Conservation (phyloP, 78 protist species). For the Dictyostelium firmibasis region DNA sequence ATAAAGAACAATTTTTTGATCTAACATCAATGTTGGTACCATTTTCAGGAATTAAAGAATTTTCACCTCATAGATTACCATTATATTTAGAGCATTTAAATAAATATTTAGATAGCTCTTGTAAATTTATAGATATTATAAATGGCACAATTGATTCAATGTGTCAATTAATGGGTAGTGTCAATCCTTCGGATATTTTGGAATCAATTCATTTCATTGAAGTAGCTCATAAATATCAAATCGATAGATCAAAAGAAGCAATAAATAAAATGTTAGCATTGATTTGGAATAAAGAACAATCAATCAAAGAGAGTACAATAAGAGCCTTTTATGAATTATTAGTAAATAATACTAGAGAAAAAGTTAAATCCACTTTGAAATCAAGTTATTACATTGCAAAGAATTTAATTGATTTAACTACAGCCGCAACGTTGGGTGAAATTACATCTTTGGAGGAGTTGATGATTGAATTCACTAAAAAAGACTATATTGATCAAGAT, state of each 20-base stretch:
- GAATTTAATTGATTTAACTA: conserved; percentile 25
- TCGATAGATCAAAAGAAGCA: not conserved
- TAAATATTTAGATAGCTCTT: not conserved
- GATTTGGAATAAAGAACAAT: not conserved
- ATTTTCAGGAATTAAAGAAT: not conserved
- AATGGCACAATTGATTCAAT: conserved; percentile 1
- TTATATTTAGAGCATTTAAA: not conserved
- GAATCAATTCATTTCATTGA: conserved; percentile 70
- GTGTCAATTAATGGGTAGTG: conserved; percentile 64
- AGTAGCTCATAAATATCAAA: not conserved
- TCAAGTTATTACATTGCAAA: not conserved
- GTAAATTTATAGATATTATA: conserved; percentile 16
- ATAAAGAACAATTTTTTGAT: not conserved
- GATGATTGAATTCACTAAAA: not conserved
- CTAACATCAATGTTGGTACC: not conserved
- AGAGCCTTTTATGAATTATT: conserved; percentile 39
- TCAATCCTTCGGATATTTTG: conserved; percentile 16
- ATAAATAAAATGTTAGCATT: not conserved
- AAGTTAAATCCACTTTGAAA: not conserved
- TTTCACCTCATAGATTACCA: not conserved
- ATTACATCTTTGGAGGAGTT: conserved; percentile 84
- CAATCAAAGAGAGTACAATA: conserved; percentile 17
- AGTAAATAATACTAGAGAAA: not conserved
- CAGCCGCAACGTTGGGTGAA: conserved; percentile 66
- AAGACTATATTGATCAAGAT: not conserved